Evolutionary conservation across 73 alveolate species (phyloP).

Genomic region (Symbiodinium pilosum): DNA sequence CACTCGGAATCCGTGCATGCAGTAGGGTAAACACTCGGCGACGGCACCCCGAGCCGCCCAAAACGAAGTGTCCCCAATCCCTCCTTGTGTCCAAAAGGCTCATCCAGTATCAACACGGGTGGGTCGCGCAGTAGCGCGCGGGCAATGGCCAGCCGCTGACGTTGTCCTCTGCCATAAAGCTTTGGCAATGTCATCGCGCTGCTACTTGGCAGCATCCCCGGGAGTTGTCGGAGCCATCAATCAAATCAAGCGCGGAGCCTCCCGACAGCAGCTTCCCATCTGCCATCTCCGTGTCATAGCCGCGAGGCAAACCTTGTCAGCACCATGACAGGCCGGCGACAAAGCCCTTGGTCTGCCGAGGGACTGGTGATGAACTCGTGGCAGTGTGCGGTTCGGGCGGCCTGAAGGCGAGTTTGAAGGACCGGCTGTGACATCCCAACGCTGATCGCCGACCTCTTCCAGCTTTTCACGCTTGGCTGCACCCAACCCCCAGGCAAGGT

Average conservation of each 20-base stretch:
- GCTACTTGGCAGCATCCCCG: too few relatives aligned
- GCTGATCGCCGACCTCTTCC: background rate
- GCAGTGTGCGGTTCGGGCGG: background rate
- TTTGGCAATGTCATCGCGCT: too few relatives aligned
- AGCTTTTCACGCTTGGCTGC: background rate
- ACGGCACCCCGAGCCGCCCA: too few relatives aligned
- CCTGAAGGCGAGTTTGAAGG: background rate
- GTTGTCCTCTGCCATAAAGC: constrained; percentile 63
- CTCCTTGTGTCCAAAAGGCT: constrained; percentile 42
- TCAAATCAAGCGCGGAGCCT: background rate
- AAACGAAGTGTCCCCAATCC: too few relatives aligned
- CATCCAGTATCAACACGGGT: constrained; percentile 61
- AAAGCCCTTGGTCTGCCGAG: background rate
- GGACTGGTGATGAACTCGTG: background rate
- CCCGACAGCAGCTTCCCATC: constrained; percentile 77
- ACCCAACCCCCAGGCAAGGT: constrained; percentile 97
- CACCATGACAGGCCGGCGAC: background rate
- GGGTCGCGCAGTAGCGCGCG: constrained; percentile 92
- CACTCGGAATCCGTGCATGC: too few relatives aligned
- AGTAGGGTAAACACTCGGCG: too few relatives aligned
- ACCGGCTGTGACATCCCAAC: background rate
- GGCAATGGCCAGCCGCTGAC: constrained; percentile 93
- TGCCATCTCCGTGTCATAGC: constrained; percentile 38
- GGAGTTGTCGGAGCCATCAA: too few relatives aligned
- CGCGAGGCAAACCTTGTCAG: background rate